These are phyloP conservation scores for Lachancea kluyveri DNA, from an alignment of 805 yeast species.

Conservation along the genomic window DNA sequence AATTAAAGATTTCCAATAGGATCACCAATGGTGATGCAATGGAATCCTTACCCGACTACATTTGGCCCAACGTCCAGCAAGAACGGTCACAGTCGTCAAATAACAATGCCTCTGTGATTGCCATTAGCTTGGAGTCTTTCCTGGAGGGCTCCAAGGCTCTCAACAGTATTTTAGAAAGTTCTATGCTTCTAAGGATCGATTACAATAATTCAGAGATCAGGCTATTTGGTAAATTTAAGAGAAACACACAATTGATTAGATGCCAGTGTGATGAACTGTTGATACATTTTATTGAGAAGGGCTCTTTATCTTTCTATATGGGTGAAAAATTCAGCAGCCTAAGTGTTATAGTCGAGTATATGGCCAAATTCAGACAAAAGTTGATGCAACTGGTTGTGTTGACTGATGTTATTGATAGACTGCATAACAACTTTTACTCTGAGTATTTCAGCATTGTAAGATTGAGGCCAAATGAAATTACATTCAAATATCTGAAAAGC, in stretches of 20 bases:
- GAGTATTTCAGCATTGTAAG: constrained; percentile 27
- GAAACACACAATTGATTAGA: constrained; percentile 26
- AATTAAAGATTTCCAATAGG: constrained; percentile 25
- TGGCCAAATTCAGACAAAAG: constrained; percentile 26
- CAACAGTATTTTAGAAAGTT: constrained; percentile 23
- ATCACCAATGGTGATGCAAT: constrained; percentile 18
- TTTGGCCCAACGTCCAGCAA: constrained; percentile 6
- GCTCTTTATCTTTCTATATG: constrained; percentile 25
- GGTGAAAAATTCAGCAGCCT: constrained; percentile 22
- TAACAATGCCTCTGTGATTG: constrained; percentile 17
- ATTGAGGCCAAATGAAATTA: constrained; percentile 29
- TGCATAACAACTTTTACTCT: constrained; percentile 29
- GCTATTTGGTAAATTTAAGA: constrained; percentile 28
- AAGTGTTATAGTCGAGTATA: constrained; percentile 21
- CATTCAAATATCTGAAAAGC: constrained; percentile 29
- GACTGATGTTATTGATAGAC: constrained; percentile 30
- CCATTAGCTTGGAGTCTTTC: constrained; percentile 27
- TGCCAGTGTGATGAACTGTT: constrained; percentile 25
- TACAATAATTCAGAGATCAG: constrained; percentile 25
- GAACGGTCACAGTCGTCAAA: not conserved
- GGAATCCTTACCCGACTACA: constrained; percentile 20
- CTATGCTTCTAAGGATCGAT: constrained; percentile 29
- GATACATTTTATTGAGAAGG: constrained; percentile 24
- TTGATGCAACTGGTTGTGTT: constrained; percentile 29
- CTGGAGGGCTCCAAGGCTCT: constrained; percentile 26